Percentiles rank a stretch among this genome's conserved stretches.
Conservation (phyloP, 192 early-diverging fungal genomes). For the Hyaloraphidium curvatum region DNA sequence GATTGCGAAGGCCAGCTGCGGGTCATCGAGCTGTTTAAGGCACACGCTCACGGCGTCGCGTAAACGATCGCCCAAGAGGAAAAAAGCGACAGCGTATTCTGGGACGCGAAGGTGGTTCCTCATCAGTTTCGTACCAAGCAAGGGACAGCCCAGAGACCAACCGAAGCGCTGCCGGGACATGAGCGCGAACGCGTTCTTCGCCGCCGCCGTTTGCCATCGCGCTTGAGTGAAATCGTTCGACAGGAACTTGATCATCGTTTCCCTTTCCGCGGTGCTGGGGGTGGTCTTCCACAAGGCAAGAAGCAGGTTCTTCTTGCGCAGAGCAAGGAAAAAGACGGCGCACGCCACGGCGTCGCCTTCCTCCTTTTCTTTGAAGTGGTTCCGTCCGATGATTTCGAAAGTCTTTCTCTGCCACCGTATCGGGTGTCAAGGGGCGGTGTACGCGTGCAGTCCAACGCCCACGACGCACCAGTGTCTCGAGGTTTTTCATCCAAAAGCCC, state of each 20-base stretch:
- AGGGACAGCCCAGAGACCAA: too few species aligned
- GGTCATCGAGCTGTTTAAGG: slow-evolving; percentile 73
- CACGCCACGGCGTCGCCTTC: slow-evolving; percentile 73
- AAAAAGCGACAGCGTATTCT: slow-evolving; percentile 91
- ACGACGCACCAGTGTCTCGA: slow-evolving; percentile 20
- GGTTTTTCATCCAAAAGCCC: slow-evolving; percentile 67
- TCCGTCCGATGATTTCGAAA: slow-evolving; percentile 75
- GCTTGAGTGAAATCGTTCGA: slow-evolving; percentile 77
- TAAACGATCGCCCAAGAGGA: slow-evolving; percentile 71
- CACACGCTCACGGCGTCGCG: slow-evolving; percentile 85
- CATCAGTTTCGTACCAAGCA: not conserved
- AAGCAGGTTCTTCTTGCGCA: slow-evolving; percentile 77
- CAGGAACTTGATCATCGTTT: slow-evolving; percentile 75
- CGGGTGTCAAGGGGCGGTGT: slow-evolving; percentile 11
- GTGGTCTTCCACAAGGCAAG: slow-evolving; percentile 80
- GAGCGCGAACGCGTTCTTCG: slow-evolving; percentile 97
- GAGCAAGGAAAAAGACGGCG: slow-evolving; percentile 72
- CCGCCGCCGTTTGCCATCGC: slow-evolving; percentile 79
- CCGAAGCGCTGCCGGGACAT: slow-evolving; percentile 84
- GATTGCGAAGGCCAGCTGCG: slow-evolving; percentile 78
- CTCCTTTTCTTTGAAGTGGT: slow-evolving; percentile 54
- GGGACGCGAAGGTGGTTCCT: slow-evolving; percentile 3
- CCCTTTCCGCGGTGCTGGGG: slow-evolving; percentile 42
- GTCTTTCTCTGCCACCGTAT: too few species aligned
- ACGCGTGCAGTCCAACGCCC: not conserved